phyloP scores from a whole-genome alignment of 164 flowering plant genomes.

The Kalanchoe fedtschenkoi region DNA sequence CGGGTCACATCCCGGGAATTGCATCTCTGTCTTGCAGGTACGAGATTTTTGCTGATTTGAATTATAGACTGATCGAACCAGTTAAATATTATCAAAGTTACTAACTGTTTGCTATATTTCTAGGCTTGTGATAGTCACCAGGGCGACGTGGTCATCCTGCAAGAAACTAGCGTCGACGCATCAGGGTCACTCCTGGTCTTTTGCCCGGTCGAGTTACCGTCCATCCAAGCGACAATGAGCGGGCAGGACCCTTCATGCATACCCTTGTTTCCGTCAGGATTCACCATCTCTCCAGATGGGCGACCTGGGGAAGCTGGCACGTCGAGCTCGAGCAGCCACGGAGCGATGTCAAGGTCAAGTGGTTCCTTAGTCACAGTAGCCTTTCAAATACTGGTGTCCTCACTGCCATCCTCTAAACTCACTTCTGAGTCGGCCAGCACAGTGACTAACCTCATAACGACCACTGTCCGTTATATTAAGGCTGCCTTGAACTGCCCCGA shows the following conservation, averaged over 20 bases:
- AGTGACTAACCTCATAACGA: slow-evolving; percentile 26
- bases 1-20: slow-evolving; percentile 55
- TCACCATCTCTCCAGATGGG: slow-evolving; percentile 27
- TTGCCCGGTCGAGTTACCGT: slow-evolving; percentile 24
- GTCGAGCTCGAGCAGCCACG: background rate
- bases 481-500: slow-evolving; percentile 18
- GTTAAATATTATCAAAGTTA: too few species aligned
- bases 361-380: slow-evolving; percentile 34
- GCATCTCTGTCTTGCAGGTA: slow-evolving; percentile 50
- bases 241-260: slow-evolving; percentile 23
- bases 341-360: background rate
- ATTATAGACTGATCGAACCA: too few species aligned
- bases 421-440: slow-evolving; percentile 29
- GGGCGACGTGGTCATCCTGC: slow-evolving; percentile 27
- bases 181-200: slow-evolving; percentile 25
- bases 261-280: slow-evolving; percentile 37
- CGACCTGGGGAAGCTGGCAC: slow-evolving; percentile 8
- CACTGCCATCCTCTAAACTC: slow-evolving; percentile 12
- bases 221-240: slow-evolving; percentile 15
- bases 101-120: too few species aligned
- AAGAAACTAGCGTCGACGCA: slow-evolving; percentile 29
- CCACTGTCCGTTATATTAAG: slow-evolving; percentile 29
- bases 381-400: slow-evolving; percentile 32
- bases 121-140: slow-evolving; percentile 5
- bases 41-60: background rate